Percentiles rank a stretch among this genome's conserved stretches.
These are phyloP conservation scores for Lotmaria passim DNA, from an alignment of 208 protist species.

Conservation along the genomic window DNA sequence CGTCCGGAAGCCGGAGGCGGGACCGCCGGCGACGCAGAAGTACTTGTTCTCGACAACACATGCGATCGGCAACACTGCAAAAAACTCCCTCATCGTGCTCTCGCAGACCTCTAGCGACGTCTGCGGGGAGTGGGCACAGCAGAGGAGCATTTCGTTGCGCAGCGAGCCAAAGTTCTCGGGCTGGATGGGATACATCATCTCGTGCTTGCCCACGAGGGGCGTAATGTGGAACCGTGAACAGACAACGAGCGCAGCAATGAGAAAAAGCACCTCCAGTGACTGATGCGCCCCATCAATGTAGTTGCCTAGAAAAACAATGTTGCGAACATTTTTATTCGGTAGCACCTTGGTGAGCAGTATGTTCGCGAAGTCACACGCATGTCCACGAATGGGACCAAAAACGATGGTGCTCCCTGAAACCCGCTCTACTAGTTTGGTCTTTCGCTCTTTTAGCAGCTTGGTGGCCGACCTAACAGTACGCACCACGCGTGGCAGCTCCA, in stretches of 20 bases:
- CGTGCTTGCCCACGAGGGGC: constrained; percentile 75
- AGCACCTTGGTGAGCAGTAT: constrained; percentile 61
- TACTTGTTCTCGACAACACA: constrained; percentile 72
- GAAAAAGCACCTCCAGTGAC: constrained; percentile 73
- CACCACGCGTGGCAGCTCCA: constrained; percentile 25
- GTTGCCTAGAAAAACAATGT: constrained; percentile 86
- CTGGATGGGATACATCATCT: constrained; percentile 76
- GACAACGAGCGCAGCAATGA: constrained; percentile 65
- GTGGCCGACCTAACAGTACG: constrained; percentile 23
- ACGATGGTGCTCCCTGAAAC: constrained; percentile 58
- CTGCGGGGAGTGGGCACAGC: constrained; percentile 38
- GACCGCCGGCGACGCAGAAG: constrained; percentile 76
- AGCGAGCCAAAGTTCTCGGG: constrained; percentile 80
- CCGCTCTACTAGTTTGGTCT: constrained; percentile 34
- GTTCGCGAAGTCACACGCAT: constrained; percentile 75
- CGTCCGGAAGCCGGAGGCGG: constrained; percentile 53
- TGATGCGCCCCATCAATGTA: constrained; percentile 84
- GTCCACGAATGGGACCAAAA: constrained; percentile 72
- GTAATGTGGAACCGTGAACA: constrained; percentile 53
- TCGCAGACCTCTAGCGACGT: constrained; percentile 51
- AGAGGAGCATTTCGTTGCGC: constrained; percentile 60
- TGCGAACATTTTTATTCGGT: constrained; percentile 23
- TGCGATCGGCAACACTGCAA: constrained; percentile 58
- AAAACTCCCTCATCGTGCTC: constrained; percentile 57
- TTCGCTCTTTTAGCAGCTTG: constrained; percentile 14